These are phyloP conservation scores for Fusarium coffeatum DNA, from an alignment of 2,329 filamentous ascomycete species.

Conservation along the genomic window DNA sequence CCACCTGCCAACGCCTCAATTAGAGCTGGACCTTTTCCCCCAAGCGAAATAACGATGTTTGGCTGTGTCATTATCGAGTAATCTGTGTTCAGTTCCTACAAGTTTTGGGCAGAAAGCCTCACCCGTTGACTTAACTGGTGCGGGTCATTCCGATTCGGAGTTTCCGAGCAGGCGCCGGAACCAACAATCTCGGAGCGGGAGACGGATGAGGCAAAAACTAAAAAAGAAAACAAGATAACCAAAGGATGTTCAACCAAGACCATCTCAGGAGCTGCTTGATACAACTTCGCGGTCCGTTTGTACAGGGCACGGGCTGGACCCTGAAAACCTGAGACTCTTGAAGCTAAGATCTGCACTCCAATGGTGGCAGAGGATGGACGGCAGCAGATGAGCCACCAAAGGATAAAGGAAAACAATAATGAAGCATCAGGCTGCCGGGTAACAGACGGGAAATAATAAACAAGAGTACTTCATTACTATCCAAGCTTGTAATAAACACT, in stretches of 20 bases:
- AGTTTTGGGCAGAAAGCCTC: not conserved
- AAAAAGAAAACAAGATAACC: not conserved
- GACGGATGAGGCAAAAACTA: not conserved
- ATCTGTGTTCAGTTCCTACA: not conserved
- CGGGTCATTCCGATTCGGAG: not conserved
- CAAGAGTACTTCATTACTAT: not conserved
- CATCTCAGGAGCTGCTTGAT: not conserved
- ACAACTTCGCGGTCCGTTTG: not conserved
- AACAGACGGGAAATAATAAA: too few species aligned
- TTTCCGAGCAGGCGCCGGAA: not conserved
- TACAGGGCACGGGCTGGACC: not conserved
- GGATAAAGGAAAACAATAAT: not conserved
- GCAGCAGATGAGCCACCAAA: too few species aligned
- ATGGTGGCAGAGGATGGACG: not conserved
- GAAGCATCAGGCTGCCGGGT: not conserved
- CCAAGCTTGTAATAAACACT: not conserved
- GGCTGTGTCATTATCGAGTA: not conserved
- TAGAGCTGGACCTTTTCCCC: not conserved
- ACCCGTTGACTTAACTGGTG: not conserved
- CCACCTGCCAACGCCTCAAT: not conserved
- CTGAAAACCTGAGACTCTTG: not conserved
- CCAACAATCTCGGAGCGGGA: not conserved
- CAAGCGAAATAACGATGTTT: not conserved
- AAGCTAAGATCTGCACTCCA: not conserved
- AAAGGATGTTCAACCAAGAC: not conserved